Conservation (phyloP, 2,329 filamentous ascomycete genomes). For the Pseudocercospora macadamiae region DNA sequence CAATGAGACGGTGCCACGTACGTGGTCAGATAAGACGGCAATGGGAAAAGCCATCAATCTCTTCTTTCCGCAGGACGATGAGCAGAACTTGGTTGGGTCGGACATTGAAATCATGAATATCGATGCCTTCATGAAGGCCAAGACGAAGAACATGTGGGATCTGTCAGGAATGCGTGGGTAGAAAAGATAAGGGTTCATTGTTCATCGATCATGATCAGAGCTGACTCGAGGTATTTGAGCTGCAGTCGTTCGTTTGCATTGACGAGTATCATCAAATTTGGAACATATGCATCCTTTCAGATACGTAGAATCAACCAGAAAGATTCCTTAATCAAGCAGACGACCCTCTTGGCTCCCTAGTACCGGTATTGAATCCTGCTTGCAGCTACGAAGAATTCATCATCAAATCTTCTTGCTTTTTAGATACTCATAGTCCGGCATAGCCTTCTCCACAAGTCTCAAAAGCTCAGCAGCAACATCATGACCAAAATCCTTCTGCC, state of each 20-base stretch:
- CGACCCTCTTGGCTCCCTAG: too few relatives aligned
- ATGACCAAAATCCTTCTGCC: background rate
- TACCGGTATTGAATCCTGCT: too few relatives aligned
- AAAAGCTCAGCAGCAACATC: background rate
- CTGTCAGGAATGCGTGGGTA: conserved; percentile 8
- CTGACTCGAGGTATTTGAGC: too few relatives aligned
- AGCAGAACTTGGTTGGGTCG: background rate
- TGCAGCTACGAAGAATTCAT: too few relatives aligned
- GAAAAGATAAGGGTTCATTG: too few relatives aligned
- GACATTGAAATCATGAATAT: conserved; percentile 4
- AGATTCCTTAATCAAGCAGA: too few relatives aligned
- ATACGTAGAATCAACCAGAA: too few relatives aligned
- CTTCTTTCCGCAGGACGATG: conserved; percentile 1
- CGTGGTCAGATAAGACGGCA: conserved; percentile 7
- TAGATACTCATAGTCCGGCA: background rate
- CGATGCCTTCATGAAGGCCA: conserved; percentile 6
- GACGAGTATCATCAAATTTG: too few relatives aligned
- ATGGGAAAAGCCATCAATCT: background rate
- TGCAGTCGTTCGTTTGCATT: too few relatives aligned
- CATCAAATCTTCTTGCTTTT: background rate
- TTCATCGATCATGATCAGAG: too few relatives aligned
- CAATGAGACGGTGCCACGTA: conserved; percentile 1
- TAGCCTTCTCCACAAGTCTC: background rate
- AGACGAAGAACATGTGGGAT: conserved; percentile 7
- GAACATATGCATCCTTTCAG: too few relatives aligned